A percentile compares a stretch with the other conserved stretches of the same genome.
These are phyloP conservation scores for Vaccinium myrtillus DNA, from an alignment of 148 eudicot species.

Conservation along the genomic window DNA sequence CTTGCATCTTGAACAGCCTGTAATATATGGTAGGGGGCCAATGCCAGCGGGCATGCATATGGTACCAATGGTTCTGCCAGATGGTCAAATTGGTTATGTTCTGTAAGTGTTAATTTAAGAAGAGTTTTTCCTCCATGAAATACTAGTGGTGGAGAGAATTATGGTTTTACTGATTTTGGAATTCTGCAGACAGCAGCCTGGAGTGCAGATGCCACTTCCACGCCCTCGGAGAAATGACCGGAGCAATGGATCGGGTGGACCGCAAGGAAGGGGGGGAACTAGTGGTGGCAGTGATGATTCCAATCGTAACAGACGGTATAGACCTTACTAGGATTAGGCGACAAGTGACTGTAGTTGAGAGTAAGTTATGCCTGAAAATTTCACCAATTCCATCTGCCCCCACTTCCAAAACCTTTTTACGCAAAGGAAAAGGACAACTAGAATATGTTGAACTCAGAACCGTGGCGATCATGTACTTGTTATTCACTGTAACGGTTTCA, in stretches of 20 bases:
- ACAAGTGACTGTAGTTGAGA: slow-evolving; percentile 16
- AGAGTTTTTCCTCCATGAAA: neutral
- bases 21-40: slow-evolving; percentile 91
- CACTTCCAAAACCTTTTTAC: neutral
- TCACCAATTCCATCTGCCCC: slow-evolving; percentile 12
- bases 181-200: slow-evolving; percentile 85
- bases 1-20: slow-evolving; percentile 52
- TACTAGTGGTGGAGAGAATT: neutral
- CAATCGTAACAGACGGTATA: slow-evolving; percentile 59
- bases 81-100: slow-evolving; percentile 97
- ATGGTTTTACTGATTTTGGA: neutral
- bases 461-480: neutral
- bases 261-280: slow-evolving; percentile 62
- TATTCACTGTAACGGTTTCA: neutral
- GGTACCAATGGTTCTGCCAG: slow-evolving; percentile 99
- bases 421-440: neutral
- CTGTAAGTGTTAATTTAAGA: slow-evolving; percentile 57
- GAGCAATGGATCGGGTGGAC: slow-evolving; percentile 61
- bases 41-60: slow-evolving; percentile 98
- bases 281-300: slow-evolving; percentile 55
- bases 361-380: neutral
- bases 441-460: neutral
- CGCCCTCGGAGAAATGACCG: slow-evolving; percentile 78
- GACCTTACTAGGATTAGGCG: slow-evolving; percentile 55
- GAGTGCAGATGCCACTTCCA: slow-evolving; percentile 56